A percentile compares a stretch with the other conserved stretches of the same genome.
Evolutionary conservation across 169 alveolate species (phyloP).

Genomic region (Amoebophrya sp.): DNA sequence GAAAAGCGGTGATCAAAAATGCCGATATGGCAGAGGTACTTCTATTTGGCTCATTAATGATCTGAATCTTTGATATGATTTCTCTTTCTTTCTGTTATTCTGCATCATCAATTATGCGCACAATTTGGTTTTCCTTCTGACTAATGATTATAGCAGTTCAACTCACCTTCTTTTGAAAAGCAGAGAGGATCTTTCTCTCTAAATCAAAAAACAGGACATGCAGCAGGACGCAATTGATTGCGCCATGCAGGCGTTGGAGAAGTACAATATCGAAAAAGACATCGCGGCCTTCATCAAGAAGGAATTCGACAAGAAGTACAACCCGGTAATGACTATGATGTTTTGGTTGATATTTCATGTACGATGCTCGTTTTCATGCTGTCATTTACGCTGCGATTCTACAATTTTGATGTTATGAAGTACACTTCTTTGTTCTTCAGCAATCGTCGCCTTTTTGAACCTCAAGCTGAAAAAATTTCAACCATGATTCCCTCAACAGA

Average conservation of each 20-base stretch:
- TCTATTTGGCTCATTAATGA: background rate
- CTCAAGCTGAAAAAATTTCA: background rate
- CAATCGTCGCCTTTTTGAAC: background rate
- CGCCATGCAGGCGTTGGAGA: constrained; percentile 93
- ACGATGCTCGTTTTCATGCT: too few relatives aligned
- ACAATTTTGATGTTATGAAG: background rate
- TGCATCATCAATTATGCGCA: background rate
- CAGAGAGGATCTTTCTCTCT: background rate
- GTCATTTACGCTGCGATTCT: too few relatives aligned
- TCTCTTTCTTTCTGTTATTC: background rate
- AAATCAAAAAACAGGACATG: constrained; percentile 62
- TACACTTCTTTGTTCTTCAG: background rate
- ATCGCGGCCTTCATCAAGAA: constrained; percentile 98
- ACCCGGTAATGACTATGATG: background rate
- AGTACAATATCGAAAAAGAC: constrained; percentile 89
- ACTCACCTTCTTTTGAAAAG: background rate
- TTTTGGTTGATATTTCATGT: too few relatives aligned
- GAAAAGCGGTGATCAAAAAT: constrained; percentile 75
- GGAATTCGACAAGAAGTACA: constrained; percentile 57
- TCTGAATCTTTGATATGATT: background rate
- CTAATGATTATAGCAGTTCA: background rate
- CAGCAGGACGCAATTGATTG: constrained; percentile 93
- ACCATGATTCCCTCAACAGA: too few relatives aligned
- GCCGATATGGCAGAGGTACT: constrained; percentile 94
- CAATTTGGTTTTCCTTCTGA: background rate